Base-by-base conservation (phyloP, 306 rosid genomes). In the Cucurbita argyrosperma region DNA sequence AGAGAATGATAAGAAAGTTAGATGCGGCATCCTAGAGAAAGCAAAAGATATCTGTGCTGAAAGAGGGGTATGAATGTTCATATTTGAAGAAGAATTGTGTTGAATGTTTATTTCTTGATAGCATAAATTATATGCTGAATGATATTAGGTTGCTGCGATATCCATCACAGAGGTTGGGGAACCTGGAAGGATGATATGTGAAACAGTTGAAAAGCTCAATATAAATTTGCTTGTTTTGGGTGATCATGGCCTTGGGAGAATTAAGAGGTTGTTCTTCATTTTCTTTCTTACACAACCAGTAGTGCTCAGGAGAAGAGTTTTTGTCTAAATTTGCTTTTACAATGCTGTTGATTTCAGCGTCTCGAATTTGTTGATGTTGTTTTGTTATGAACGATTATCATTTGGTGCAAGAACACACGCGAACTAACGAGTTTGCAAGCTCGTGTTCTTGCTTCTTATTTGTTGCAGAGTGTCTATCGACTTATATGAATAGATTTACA, bases 41-140 rank as follows among this genome's bases (percentile, higher is more conserved):
- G 88, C 90, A 37, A 84, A 80, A 65, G 71, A 74, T 26, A 84
- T 86, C 8, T 84, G 90, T 77, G 79, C 80, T 11, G 79, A 43
- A 71, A 81, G 75, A 47, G 90, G 88, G 86, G 90, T 84, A 80
- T 8, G 37, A 19, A 7, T 57, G 13, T 5, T 19, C 42, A 58
- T 58, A 58, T 58, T 62, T 62, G 70, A 16, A 16, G 51, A 10
- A 18, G 7, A 4, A 40, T 0, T 59, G 26, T 58, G 7, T 21
- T 30, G 38, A 14, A 14, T 71, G 75, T 53, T 19, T 9, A 4
- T 72, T 52, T 72, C 52, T 18, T 39, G 14, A 26, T 51, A 0
- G 6, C 60, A 26, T 51, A 8, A 51, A 35, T 16, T 50, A 46
- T 6, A 23, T 74, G n/a, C 30, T 23, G 19, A 18, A 47, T n/a